These are phyloP conservation scores for Musa beccarii DNA, from an alignment of 176 grass and related monocot genomes.

Conservation along the genomic window DNA sequence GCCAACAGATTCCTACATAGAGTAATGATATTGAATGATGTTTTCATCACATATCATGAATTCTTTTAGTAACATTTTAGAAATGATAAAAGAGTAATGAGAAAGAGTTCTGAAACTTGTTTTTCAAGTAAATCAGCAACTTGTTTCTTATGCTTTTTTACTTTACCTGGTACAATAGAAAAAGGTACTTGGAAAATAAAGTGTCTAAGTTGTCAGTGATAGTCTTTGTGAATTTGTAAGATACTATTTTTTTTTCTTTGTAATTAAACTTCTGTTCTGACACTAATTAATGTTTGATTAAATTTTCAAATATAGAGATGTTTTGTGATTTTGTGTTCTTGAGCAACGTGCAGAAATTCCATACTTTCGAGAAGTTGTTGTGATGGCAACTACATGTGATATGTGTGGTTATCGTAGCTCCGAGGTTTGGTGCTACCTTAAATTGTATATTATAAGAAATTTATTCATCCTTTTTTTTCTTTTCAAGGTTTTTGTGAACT, in stretches of 20 bases:
- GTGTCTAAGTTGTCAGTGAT: too few relatives aligned
- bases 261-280: not conserved
- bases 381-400: conserved; percentile 86
- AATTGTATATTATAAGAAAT: not conserved
- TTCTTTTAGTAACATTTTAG: too few relatives aligned
- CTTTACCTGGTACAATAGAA: too few relatives aligned
- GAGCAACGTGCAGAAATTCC: conserved; percentile 68
- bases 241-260: not conserved
- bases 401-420: conserved; percentile 81
- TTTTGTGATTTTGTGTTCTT: conserved; percentile 16
- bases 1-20: too few relatives aligned
- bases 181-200: too few relatives aligned
- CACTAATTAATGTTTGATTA: not conserved
- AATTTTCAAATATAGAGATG: not conserved
- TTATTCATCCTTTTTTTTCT: not conserved
- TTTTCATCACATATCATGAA: too few relatives aligned
- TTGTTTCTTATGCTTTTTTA: too few relatives aligned
- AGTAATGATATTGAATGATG: too few relatives aligned
- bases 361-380: conserved; percentile 86
- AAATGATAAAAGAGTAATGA: too few relatives aligned
- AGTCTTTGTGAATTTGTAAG: not conserved
- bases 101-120: too few relatives aligned
- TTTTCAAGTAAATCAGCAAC: too few relatives aligned
- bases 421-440: conserved; percentile 50
- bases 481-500: not conserved